Evolutionary conservation across 345 rosid species (phyloP).

Genomic region (Salix caprea): DNA sequence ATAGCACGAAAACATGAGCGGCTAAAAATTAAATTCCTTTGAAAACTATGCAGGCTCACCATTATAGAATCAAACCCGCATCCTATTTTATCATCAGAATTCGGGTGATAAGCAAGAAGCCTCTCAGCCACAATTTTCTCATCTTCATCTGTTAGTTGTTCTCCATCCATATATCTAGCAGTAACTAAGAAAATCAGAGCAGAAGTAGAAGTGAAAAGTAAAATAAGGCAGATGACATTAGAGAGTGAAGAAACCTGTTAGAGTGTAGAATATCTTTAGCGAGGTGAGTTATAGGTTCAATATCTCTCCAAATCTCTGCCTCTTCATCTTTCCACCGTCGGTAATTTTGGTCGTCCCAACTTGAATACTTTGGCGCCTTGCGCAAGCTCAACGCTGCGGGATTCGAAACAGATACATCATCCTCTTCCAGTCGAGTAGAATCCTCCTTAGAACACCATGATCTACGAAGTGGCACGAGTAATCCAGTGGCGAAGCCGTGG

Average conservation of each 20-base stretch:
- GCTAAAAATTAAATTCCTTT: not conserved
- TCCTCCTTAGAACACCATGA: slow-evolving; percentile 30
- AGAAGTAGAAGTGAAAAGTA: not conserved
- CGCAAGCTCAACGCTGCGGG: slow-evolving; percentile 21
- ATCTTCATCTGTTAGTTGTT: slow-evolving; percentile 54
- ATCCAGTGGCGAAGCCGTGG: slow-evolving; percentile 16
- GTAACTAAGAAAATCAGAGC: slow-evolving; percentile 11
- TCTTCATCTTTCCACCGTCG: slow-evolving; percentile 76
- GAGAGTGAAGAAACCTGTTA: slow-evolving; percentile 35
- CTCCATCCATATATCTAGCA: slow-evolving; percentile 70
- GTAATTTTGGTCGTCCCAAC: slow-evolving; percentile 63
- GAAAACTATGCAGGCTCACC: slow-evolving; percentile 34
- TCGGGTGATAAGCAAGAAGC: slow-evolving; percentile 76
- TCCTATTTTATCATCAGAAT: slow-evolving; percentile 75
- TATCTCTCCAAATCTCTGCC: slow-evolving; percentile 61
- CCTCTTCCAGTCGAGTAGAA: slow-evolving; percentile 34
- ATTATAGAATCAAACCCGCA: slow-evolving; percentile 70
- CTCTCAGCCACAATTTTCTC: slow-evolving; percentile 52
- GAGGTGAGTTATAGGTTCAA: slow-evolving; percentile 46
- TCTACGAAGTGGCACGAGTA: slow-evolving; percentile 32
- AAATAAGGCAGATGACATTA: not conserved
- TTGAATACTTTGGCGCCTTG: slow-evolving; percentile 34
- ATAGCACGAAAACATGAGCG: not conserved
- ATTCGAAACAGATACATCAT: slow-evolving; percentile 27
- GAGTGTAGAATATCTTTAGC: slow-evolving; percentile 82